Conservation (phyloP, 2,329 filamentous ascomycete genomes). For the Penicillium aurantiogriseum region DNA sequence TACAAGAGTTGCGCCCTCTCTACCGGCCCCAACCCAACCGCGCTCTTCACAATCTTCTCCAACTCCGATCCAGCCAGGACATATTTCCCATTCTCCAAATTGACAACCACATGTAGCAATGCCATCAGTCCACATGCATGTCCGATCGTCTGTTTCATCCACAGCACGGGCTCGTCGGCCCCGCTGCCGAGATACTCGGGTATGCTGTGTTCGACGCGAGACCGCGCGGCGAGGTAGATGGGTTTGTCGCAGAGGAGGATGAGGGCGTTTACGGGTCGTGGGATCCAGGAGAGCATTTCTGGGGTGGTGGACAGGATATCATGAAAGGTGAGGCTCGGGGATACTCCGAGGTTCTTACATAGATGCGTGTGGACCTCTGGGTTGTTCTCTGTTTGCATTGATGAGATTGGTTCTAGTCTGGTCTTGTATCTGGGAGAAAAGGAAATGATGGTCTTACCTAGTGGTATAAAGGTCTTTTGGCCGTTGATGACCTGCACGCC, state of each 20-base stretch:
- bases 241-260: constrained; percentile 53
- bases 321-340: constrained; percentile 49
- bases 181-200: constrained; percentile 45
- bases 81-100: constrained; percentile 46
- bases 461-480: constrained; percentile 34
- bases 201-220: constrained; percentile 42
- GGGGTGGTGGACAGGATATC: constrained; percentile 56
- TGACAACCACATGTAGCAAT: constrained; percentile 54
- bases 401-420: constrained; percentile 12
- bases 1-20: constrained; percentile 55
- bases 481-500: constrained; percentile 28
- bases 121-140: constrained; percentile 61
- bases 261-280: constrained; percentile 54
- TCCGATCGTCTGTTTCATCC: constrained; percentile 60
- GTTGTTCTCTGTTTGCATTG: constrained; percentile 51
- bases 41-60: constrained; percentile 45
- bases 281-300: constrained; percentile 51
- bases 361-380: constrained; percentile 54
- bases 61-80: constrained; percentile 47
- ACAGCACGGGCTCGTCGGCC: constrained; percentile 55
- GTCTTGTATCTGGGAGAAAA: neutral
- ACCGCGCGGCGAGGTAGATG: constrained; percentile 44
- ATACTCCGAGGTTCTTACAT: constrained; percentile 50
- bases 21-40: constrained; percentile 44
- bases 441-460: constrained; percentile 20